Evolutionary conservation across 1,284 basidiomycete species (phyloP), one percentile per base, ranked within the genome.

Genomic region (Pisolithus thermaeus): DNA sequence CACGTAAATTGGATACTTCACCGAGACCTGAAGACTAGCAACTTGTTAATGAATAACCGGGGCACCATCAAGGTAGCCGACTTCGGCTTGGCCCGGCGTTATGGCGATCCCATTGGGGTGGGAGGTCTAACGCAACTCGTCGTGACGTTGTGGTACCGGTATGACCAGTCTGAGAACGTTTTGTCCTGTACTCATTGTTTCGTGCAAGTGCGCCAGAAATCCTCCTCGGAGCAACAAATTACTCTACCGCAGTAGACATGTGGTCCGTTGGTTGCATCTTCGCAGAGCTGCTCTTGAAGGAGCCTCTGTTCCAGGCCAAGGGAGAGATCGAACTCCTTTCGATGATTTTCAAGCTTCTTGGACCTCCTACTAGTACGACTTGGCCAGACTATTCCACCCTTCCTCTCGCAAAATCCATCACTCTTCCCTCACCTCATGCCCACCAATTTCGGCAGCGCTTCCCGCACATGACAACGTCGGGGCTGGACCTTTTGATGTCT

Each of bases 251-350:
- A 1, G 86, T 99, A 59, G 97, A 99, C 69, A 87, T 99, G 84
- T 99, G 97, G 97, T 97, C 93, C 45, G 87, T 99, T n/a, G 97
- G 97, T 4, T 99, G 97, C 74, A 98, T 99, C 60, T 98, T 99
- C 66, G 96, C 90, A 23, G 97, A 99, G 67, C 77, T 99, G 40
- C 82, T 99, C 58, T 77, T 93, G 58, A 92, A 92, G 57, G 92
- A 95, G 66, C 93, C 97, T 1, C 73, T 99, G 12, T 94, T 99
- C 65, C 93, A 94, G 66, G 95, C 95, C n/a, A 90, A 94, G 64
- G 87, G 87, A 44, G 97, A 99, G 69, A 76, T 95, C 12, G 96
- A 99, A 64, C 86, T 99, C 58, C 76, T 99, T 47, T 82, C 81
- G 43, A 89, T 92, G 84, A 94, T 99, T 49, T 96, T 96, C 73